Percentiles rank a stretch among this genome's conserved stretches.
These are phyloP conservation scores for Ophiostoma perfectum DNA, from an alignment of 2,329 filamentous ascomycete species.

Conservation along the genomic window DNA sequence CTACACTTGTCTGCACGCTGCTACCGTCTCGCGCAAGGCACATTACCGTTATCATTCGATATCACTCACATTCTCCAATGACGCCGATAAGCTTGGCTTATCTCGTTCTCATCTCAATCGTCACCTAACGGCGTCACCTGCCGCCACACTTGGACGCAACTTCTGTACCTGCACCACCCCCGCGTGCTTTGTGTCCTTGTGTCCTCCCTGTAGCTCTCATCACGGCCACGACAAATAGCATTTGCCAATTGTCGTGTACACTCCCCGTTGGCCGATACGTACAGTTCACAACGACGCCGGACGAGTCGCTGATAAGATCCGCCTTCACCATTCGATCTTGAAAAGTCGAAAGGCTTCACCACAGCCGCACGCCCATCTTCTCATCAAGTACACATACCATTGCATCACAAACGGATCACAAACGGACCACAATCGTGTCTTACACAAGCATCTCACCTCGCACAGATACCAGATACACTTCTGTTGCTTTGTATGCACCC, in stretches of 20 bases:
- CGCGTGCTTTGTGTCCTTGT: background rate
- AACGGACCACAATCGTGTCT: background rate
- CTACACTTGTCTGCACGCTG: background rate
- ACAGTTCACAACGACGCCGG: background rate
- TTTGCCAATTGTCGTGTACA: background rate
- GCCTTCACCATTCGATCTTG: background rate
- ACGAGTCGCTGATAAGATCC: background rate
- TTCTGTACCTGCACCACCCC: background rate
- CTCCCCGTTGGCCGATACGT: background rate
- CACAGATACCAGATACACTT: slow-evolving; percentile 12
- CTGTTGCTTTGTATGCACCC: background rate
- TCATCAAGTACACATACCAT: slow-evolving; percentile 14
- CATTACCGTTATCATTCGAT: slow-evolving; percentile 14
- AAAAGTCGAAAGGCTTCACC: background rate
- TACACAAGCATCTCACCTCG: slow-evolving; percentile 17
- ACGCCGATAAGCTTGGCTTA: slow-evolving; percentile 55
- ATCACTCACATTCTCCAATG: slow-evolving; percentile 38
- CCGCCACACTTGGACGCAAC: background rate
- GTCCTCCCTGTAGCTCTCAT: slow-evolving; percentile 16
- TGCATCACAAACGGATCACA: slow-evolving; percentile 6
- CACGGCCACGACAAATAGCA: slow-evolving; percentile 19
- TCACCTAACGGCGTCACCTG: slow-evolving; percentile 39
- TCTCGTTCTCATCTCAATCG: slow-evolving; percentile 50
- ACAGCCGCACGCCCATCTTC: background rate
- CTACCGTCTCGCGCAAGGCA: slow-evolving; percentile 20